A percentile compares a stretch with the other conserved stretches of the same genome.
Conservation (phyloP, 257 asterid species). For the Solanum chmielewskii region DNA sequence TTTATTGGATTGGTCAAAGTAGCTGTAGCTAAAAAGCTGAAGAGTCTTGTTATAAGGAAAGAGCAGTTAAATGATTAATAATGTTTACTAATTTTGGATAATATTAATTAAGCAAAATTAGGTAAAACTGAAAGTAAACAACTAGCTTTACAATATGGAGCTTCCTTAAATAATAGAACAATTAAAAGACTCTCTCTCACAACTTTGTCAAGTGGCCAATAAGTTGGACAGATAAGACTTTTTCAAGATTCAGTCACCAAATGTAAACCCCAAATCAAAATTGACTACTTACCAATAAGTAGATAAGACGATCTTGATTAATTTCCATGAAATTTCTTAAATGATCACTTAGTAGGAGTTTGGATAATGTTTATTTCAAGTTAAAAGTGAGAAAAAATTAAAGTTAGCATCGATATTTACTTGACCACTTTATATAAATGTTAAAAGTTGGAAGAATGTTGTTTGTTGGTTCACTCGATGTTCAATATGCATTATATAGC, state of each 20-base stretch:
- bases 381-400: background rate
- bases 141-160: background rate
- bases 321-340: background rate
- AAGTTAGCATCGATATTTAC: background rate
- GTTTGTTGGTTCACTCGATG: no score
- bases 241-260: background rate
- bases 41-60: background rate
- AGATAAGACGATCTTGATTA: background rate
- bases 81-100: background rate
- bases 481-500: no score
- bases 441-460: background rate
- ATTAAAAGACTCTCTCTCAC: background rate
- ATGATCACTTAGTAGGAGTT: background rate
- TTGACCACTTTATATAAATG: background rate
- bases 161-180: background rate
- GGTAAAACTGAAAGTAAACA: background rate
- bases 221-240: background rate
- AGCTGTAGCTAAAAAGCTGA: background rate
- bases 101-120: background rate
- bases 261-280: background rate
- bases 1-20: background rate
- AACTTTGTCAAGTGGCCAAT: background rate
- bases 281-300: background rate
- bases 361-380: background rate
- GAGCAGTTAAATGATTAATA: background rate